Evolutionary conservation across 164 flowering plant genomes (phyloP).

Genomic region (Vitis riparia): DNA sequence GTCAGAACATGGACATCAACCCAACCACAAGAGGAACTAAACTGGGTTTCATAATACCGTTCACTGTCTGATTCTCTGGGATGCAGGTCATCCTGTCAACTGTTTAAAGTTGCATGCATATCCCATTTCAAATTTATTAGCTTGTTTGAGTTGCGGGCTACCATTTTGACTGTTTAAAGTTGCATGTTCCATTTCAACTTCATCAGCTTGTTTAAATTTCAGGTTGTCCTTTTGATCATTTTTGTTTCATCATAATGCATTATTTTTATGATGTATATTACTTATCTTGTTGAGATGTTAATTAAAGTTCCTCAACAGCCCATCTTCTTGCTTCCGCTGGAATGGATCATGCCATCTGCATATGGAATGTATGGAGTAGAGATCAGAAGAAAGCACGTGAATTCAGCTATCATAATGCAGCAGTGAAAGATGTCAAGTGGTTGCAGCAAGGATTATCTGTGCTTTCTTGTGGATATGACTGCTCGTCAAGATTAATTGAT

Average conservation of each 20-base stretch:
- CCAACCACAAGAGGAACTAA: not conserved
- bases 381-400: conserved; percentile 56
- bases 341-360: conserved; percentile 71
- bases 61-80: not conserved
- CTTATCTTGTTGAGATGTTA: conserved; percentile 27
- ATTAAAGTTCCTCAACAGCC: conserved; percentile 53
- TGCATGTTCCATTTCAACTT: no score
- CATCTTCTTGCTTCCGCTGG: conserved; percentile 99
- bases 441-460: conserved; percentile 61
- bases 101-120: not conserved
- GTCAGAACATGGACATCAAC: no score
- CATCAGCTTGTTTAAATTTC: no score
- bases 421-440: conserved; percentile 90
- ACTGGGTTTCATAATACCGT: not conserved
- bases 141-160: not conserved
- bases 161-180: not conserved
- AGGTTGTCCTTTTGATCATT: not conserved
- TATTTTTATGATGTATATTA: not conserved
- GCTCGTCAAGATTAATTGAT: conserved; percentile 70
- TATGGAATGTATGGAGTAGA: conserved; percentile 91
- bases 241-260: not conserved
- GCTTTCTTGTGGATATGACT: conserved; percentile 95
- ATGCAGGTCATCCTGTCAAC: not conserved
- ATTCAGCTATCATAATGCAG: conserved; percentile 61
- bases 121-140: not conserved